These are phyloP conservation scores for Phytophthora podocarpi DNA, from an alignment of 352 stramenopile genomes.

Conservation along the genomic window DNA sequence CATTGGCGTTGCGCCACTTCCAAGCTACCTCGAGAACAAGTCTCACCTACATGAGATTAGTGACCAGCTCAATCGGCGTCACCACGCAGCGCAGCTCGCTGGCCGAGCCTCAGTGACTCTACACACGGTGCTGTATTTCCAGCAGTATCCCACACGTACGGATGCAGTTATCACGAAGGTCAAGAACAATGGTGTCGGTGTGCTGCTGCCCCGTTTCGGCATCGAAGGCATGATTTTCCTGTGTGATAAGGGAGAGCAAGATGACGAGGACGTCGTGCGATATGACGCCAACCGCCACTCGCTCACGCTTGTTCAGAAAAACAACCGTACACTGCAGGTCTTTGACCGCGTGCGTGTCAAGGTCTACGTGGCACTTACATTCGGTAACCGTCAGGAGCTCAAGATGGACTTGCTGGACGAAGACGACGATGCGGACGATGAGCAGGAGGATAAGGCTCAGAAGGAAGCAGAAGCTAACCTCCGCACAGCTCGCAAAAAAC, in stretches of 20 bases:
- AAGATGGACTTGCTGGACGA: slow-evolving; percentile 81
- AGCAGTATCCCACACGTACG: slow-evolving; percentile 77
- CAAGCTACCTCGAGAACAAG: slow-evolving; percentile 94
- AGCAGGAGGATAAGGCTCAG: slow-evolving; percentile 19
- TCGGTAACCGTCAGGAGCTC: slow-evolving; percentile 83
- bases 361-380: slow-evolving; percentile 77
- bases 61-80: slow-evolving; percentile 97
- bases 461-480: slow-evolving; percentile 40
- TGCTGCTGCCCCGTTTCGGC: slow-evolving; percentile 98
- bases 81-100: slow-evolving; percentile 96
- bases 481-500: slow-evolving; percentile 35
- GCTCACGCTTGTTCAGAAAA: slow-evolving; percentile 63
- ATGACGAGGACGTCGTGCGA: slow-evolving; percentile 57
- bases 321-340: slow-evolving; percentile 66
- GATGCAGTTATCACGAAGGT: slow-evolving; percentile 96
- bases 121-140: slow-evolving; percentile 98
- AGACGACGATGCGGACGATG: slow-evolving; percentile 34
- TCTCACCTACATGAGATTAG: slow-evolving; percentile 95
- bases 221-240: slow-evolving; percentile 97
- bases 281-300: slow-evolving; percentile 62
- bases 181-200: slow-evolving; percentile 93
- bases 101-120: slow-evolving; percentile 96
- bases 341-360: slow-evolving; percentile 83
- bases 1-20: slow-evolving; percentile 95
- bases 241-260: slow-evolving; percentile 71